These are phyloP conservation scores for Phytomonas sp. DNA, from an alignment of 208 protist species.

Conservation along the genomic window DNA sequence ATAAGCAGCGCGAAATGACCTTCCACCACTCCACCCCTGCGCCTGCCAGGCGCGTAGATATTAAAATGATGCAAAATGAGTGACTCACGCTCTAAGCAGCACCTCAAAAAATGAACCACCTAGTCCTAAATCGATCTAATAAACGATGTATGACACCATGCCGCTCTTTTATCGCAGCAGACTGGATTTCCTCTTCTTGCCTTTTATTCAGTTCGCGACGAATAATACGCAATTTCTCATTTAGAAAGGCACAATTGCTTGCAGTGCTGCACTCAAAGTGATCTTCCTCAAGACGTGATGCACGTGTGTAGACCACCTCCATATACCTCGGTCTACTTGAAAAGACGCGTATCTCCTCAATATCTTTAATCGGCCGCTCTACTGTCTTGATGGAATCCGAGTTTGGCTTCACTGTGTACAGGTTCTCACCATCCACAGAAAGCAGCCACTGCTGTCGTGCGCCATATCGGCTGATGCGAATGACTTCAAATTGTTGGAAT, in stretches of 20 bases:
- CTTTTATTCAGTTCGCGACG: constrained; percentile 66
- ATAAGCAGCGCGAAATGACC: not conserved
- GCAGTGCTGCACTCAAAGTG: constrained; percentile 79
- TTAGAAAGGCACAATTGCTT: constrained; percentile 74
- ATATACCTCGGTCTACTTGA: constrained; percentile 74
- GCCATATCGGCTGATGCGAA: constrained; percentile 70
- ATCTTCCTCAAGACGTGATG: constrained; percentile 64
- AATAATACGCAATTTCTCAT: constrained; percentile 75
- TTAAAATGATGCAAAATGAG: not conserved
- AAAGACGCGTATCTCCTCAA: constrained; percentile 59
- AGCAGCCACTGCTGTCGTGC: constrained; percentile 70
- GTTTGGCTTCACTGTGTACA: constrained; percentile 80
- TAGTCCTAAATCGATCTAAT: constrained; percentile 15
- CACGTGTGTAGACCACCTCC: constrained; percentile 65
- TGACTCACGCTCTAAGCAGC: constrained; percentile 2
- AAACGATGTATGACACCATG: constrained; percentile 27
- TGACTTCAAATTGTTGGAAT: constrained; percentile 84
- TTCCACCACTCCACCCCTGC: not conserved
- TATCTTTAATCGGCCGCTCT: constrained; percentile 65
- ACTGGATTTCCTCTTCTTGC: constrained; percentile 30
- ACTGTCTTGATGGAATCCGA: constrained; percentile 36
- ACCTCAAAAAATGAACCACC: constrained; percentile 22
- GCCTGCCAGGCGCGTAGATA: not conserved
- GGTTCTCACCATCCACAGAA: constrained; percentile 71
- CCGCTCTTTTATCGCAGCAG: constrained; percentile 16